phyloP scores from a whole-genome alignment of 805 yeast species.

The Hermanozyma aechmeae region DNA sequence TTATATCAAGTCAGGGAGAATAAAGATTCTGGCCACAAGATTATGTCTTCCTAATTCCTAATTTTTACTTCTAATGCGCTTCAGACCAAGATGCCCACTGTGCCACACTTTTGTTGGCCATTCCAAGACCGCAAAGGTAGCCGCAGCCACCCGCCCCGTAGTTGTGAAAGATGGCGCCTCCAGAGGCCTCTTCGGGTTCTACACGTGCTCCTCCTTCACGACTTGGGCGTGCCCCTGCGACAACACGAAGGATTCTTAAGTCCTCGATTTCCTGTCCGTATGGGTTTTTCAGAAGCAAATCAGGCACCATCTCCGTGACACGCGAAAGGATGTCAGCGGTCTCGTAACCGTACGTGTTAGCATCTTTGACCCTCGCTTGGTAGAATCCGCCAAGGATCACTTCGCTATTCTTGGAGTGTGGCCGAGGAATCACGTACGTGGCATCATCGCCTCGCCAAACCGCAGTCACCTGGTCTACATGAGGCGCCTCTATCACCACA shows the following conservation, averaged over 20 bases:
- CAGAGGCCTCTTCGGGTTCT: slow-evolving; percentile 44
- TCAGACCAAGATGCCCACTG: no score
- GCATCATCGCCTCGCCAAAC: slow-evolving; percentile 55
- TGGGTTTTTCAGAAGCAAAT: slow-evolving; percentile 31
- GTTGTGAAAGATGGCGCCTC: slow-evolving; percentile 47
- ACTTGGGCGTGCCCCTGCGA: slow-evolving; percentile 70
- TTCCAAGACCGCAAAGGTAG: slow-evolving; percentile 58
- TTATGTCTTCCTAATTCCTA: no score
- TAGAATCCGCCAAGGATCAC: slow-evolving; percentile 69
- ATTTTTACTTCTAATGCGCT: no score
- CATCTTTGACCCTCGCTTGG: slow-evolving; percentile 52
- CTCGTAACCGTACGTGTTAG: slow-evolving; percentile 47
- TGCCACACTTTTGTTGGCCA: no score
- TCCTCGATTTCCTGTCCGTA: slow-evolving; percentile 23
- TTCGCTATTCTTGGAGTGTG: slow-evolving; percentile 54
- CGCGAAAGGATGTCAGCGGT: slow-evolving; percentile 54
- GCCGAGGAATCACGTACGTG: slow-evolving; percentile 68
- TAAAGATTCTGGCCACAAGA: no score
- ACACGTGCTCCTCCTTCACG: slow-evolving; percentile 70
- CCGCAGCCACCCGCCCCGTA: slow-evolving; percentile 67
- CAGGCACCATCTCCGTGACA: slow-evolving; percentile 43
- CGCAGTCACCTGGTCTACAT: slow-evolving; percentile 50
- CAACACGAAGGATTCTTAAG: slow-evolving; percentile 51
- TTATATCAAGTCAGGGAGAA: no score
- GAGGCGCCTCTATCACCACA: slow-evolving; percentile 63